These are phyloP conservation scores for Exidia glandulosa DNA, from an alignment of 768 basidiomycete genomes.

Conservation along the genomic window DNA sequence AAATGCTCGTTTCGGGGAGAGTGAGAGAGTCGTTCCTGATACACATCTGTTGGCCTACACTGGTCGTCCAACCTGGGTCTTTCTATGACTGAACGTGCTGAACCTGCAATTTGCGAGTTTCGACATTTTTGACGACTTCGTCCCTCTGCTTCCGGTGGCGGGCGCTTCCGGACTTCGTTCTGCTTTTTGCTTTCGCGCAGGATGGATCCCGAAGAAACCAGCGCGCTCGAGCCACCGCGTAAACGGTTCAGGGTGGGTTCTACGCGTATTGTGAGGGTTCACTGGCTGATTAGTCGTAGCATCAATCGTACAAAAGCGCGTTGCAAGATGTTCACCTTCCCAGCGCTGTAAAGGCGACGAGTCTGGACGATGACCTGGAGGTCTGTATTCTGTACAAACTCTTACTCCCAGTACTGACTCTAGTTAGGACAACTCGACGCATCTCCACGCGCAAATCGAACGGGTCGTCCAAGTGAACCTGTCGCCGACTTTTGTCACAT, in stretches of 20 bases:
- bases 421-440: constrained; percentile 64
- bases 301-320: constrained; percentile 60
- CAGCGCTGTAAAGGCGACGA: constrained; percentile 40
- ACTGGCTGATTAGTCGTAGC: constrained; percentile 26
- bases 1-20: too few species aligned
- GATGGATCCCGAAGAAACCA: neutral
- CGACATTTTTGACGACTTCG: too few species aligned
- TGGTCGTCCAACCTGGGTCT: too few species aligned
- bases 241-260: constrained; percentile 1
- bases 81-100: too few species aligned
- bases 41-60: too few species aligned
- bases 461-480: constrained; percentile 78
- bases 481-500: constrained; percentile 59
- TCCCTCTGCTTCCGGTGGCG: too few species aligned
- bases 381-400: constrained; percentile 18
- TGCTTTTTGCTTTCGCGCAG: neutral
- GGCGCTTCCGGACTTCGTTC: too few species aligned
- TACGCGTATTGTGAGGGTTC: neutral
- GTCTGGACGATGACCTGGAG: constrained; percentile 49
- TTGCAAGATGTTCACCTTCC: constrained; percentile 65
- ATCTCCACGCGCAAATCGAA: constrained; percentile 64
- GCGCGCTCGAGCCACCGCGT: neutral
- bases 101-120: too few species aligned
- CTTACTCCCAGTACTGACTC: too few species aligned
- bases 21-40: too few species aligned